Base-by-base conservation (phyloP, 768 basidiomycete species). In the Lactarius hatsudake region DNA sequence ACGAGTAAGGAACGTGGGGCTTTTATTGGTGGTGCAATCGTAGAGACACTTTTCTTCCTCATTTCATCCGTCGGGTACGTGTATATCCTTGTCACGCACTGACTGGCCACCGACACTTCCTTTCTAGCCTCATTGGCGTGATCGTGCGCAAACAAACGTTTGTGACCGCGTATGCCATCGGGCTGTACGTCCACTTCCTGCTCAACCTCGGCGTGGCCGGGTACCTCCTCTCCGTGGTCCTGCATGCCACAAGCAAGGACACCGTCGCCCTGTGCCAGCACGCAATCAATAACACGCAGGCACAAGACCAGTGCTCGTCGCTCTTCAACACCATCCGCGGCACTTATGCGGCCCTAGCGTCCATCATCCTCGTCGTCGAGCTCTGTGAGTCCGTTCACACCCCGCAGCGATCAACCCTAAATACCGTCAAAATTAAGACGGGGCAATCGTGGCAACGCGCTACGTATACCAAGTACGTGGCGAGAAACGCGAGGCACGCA, bases 111-210 rank as follows among this genome's bases (percentile, higher is more conserved):
- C 57, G 59, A 68, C 32, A 28, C 38, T 15, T 62, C 43, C 54
- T 58, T 67, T 36, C 5, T 72, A 89, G 88, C 23, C 82, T 90
- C 62, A 79, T 87, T 38, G 88, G 88, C n/a, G 82, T 81, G 0
- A 78, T 88, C 62, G 83, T 84, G 48, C 83, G 84, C 72, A 88
- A 88, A 72, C 86, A 86, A 75, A 72, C 78, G 2, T 86, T 90
- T 71, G 79, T 86, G 59, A 81, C 80, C 72, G 79, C 81, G 58
- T 87, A 87, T 71, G 77, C 83, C 12, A 83, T 84, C 73, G 82
- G 83, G 74, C 76, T 86, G 73, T 84, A 85, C 77, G 68, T 81
- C 69, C 85, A 88, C 76, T 81, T 87, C 73, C 48, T 84, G 70
- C 65, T 86, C 79, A 86, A 85, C 73, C 65, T 87, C 73, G 79